Evolutionary conservation across 257 asterid genomes (phyloP).

Genomic region (Gentiana dahurica): DNA sequence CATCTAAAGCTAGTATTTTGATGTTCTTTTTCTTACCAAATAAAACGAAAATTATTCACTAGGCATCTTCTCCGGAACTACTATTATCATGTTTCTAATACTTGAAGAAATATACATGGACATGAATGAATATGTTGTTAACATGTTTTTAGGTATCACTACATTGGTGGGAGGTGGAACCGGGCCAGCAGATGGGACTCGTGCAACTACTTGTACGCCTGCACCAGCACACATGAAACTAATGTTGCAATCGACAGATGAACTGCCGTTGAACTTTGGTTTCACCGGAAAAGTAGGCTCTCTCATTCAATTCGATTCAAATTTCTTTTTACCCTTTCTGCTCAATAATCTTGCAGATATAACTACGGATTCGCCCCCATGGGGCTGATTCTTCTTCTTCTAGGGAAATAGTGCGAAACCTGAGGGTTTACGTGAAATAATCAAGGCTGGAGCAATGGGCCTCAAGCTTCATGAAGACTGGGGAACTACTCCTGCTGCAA

Average conservation of each 20-base stretch:
- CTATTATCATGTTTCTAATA: too few relatives aligned
- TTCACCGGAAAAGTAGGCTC: conserved; percentile 84
- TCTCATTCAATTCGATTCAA: neutral
- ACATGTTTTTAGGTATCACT: conserved; percentile 52
- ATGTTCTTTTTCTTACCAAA: too few relatives aligned
- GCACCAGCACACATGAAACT: conserved; percentile 75
- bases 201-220: conserved; percentile 98
- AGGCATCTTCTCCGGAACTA: too few relatives aligned
- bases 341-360: too few relatives aligned
- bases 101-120: neutral
- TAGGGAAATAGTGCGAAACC: conserved; percentile 78
- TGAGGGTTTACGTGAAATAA: conserved; percentile 72
- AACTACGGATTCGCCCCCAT: neutral
- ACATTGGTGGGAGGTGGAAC: conserved; percentile 98
- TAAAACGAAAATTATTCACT: too few relatives aligned
- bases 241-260: conserved; percentile 92
- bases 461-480: conserved; percentile 98
- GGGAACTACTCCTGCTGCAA: conserved; percentile 98
- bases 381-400: conserved; percentile 11
- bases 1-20: too few relatives aligned
- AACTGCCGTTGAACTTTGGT: conserved; percentile 87
- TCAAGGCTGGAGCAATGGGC: conserved; percentile 97
- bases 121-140: neutral
- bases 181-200: conserved; percentile 95
- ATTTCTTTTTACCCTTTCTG: neutral